These are phyloP conservation scores for Cronartium ribicola DNA, from an alignment of 1,284 basidiomycete genomes.

Conservation along the genomic window DNA sequence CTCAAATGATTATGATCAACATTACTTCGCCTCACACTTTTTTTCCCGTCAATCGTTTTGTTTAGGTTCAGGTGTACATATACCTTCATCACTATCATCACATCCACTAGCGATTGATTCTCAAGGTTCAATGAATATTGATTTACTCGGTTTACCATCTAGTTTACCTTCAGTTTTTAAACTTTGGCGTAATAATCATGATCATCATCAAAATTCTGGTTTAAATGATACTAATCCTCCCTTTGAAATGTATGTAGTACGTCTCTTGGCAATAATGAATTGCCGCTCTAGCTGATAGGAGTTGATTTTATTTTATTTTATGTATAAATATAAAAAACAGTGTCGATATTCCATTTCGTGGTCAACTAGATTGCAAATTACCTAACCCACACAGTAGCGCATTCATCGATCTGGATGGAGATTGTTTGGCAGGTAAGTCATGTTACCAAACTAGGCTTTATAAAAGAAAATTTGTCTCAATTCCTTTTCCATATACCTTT, in stretches of 20 bases:
- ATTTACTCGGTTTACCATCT: constrained; percentile 70
- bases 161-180: constrained; percentile 39
- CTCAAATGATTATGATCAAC: too few relatives aligned
- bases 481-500: not conserved
- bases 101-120: constrained; percentile 85
- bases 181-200: constrained; percentile 32
- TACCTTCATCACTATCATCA: constrained; percentile 64
- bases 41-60: not conserved
- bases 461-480: constrained; percentile 6
- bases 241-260: constrained; percentile 19
- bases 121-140: constrained; percentile 80
- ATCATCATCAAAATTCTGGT: not conserved
- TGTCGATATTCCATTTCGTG: constrained; percentile 16
- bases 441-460: not conserved
- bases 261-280: not conserved
- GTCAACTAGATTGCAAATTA: constrained; percentile 60
- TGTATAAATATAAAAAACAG: not conserved
- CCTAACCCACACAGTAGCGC: constrained; percentile 89
- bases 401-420: constrained; percentile 90
- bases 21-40: not conserved
- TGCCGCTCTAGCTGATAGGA: not conserved
- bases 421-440: constrained; percentile 77
- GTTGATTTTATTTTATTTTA: not conserved
- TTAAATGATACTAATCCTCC: constrained; percentile 4
- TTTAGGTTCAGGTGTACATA: constrained; percentile 51